A percentile compares a stretch with the other conserved stretches of the same genome.
Conservation (phyloP, 1,284 basidiomycete genomes). For the Inonotus hispidus region DNA sequence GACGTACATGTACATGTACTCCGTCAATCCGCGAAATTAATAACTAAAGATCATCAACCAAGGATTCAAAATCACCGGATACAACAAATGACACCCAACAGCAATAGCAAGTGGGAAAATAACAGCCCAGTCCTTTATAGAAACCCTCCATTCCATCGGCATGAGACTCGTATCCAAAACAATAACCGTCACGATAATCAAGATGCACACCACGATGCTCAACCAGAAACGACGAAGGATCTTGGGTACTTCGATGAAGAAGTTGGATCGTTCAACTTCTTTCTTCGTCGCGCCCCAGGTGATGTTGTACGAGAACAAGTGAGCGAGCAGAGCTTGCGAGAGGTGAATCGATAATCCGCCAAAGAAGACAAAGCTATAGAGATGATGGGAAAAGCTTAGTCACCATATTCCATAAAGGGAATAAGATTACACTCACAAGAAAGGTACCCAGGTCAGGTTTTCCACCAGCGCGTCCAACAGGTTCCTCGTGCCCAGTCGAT, state of each 20-base stretch:
- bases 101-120: slow-evolving; percentile 64
- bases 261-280: slow-evolving; percentile 78
- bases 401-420: slow-evolving; percentile 16
- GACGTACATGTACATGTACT: no score
- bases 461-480: slow-evolving; percentile 50
- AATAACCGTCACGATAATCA: slow-evolving; percentile 45
- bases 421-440: slow-evolving; percentile 52
- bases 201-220: slow-evolving; percentile 48
- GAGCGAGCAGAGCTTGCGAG: slow-evolving; percentile 68
- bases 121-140: slow-evolving; percentile 57
- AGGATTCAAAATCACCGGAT: slow-evolving; percentile 74
- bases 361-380: slow-evolving; percentile 81
- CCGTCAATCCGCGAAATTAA: slow-evolving; percentile 23
- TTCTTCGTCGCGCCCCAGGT: slow-evolving; percentile 76
- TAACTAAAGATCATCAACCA: slow-evolving; percentile 70
- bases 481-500: slow-evolving; percentile 62
- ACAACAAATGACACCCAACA: slow-evolving; percentile 58
- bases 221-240: slow-evolving; percentile 73
- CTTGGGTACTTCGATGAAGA: slow-evolving; percentile 81
- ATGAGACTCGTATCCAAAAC: slow-evolving; percentile 48
- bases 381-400: slow-evolving; percentile 16
- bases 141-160: slow-evolving; percentile 58
- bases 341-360: slow-evolving; percentile 73
- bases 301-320: slow-evolving; percentile 81
- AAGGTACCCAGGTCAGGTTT: slow-evolving; percentile 72